A percentile compares a stretch with the other conserved stretches of the same genome.
These are phyloP conservation scores for Salix brachista DNA, from an alignment of 345 rosid genomes.

Conservation along the genomic window DNA sequence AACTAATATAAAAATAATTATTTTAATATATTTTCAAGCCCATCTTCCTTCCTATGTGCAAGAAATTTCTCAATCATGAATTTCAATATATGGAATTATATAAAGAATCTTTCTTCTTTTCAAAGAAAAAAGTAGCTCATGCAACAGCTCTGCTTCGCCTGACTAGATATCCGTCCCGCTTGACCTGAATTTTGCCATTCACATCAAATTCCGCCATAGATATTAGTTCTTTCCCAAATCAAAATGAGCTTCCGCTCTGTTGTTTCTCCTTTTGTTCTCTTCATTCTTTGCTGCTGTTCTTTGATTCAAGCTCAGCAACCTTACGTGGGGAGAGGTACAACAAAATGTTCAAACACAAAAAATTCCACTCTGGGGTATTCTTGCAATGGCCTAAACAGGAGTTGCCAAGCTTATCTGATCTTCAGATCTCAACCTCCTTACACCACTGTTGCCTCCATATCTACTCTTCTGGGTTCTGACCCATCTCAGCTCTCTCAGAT, in stretches of 20 bases:
- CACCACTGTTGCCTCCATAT: conserved; percentile 44
- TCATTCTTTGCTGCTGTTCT: conserved; percentile 18
- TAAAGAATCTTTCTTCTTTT: background rate
- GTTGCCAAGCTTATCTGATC: conserved; percentile 52
- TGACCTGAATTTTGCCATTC: background rate
- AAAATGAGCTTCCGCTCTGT: conserved; percentile 24
- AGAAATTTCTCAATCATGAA: background rate
- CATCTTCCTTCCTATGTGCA: background rate
- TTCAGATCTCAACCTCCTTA: conserved; percentile 61
- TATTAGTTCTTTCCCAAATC: background rate
- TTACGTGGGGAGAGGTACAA: conserved; percentile 43
- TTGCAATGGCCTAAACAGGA: conserved; percentile 62
- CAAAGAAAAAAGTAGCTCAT: background rate
- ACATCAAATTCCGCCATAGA: too few species aligned
- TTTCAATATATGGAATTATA: background rate
- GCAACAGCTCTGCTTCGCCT: background rate
- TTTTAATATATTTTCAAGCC: too few species aligned
- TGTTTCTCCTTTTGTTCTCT: conserved; percentile 11
- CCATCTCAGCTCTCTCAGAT: conserved; percentile 42
- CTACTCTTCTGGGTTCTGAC: conserved; percentile 45
- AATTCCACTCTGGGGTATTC: conserved; percentile 63
- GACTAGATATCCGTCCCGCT: background rate
- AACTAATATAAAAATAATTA: too few species aligned
- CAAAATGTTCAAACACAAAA: conserved; percentile 34
- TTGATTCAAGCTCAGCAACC: conserved; percentile 60